Base-by-base conservation (phyloP, 257 asterid species). In the Fraxinus cuspidata region DNA sequence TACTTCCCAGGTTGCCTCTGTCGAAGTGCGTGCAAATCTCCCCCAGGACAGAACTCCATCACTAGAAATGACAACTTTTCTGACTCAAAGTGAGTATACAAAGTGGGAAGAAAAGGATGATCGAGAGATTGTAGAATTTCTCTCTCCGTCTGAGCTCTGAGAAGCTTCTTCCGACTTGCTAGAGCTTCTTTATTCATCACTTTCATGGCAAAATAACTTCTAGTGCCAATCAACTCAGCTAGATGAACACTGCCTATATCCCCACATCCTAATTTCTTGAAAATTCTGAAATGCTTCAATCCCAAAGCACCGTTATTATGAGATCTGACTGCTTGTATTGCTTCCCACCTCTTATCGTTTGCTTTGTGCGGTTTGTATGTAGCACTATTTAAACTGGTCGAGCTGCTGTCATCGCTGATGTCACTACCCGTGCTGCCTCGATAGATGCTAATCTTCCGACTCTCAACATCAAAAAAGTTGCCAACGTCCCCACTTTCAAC, bases 11-110 rank as follows among this genome's bases (percentile, higher is more conserved):
- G 89, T 75, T 87, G 91, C 29, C 85, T 84, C 72, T 89, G 93
- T 73, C 93, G 81, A 79, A 89, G 90, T 32, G 88, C 89, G 58
- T 89, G 93, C 74, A 89, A 81, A 84, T 89, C 93, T 77, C 93
- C 93, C 28, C 93, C 93, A 34, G 93, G 90, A 40, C 93, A 89
- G 40, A 85, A 89, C 79, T 89, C 93, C 93, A 87, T 89, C 74
- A 89, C 91, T 84, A 89, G 82, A 82, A 89, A 87, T 63, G 93
- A 87, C 71, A 84, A 89, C 65, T 86, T 89, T 15, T 85, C 93
- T 1, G 89, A 87, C 80, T 89, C 93, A 49, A 89, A 89, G 72
- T 89, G 91, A 15, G 90, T 79, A 82, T 89, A 89, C 71, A 89
- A 74, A 58, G 93, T 85, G 40, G 93, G 93, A 74, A 89, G 90